Percentiles rank a stretch among this genome's conserved stretches.
Conservation (phyloP, 2,329 filamentous ascomycete genomes). For the Talaromyces sp. region DNA sequence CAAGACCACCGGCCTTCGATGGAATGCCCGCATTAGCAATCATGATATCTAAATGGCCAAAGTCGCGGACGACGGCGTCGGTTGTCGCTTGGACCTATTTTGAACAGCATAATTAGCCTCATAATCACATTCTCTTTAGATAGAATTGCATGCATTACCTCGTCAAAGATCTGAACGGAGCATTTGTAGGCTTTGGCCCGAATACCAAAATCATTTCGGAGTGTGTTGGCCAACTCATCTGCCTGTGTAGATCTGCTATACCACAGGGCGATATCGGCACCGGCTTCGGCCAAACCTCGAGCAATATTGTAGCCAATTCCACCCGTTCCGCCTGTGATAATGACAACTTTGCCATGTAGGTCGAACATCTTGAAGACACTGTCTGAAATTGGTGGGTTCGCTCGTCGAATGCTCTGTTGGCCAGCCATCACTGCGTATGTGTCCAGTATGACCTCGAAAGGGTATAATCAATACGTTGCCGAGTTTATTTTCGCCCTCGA, state of each 20-base stretch:
- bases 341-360: conserved; percentile 15
- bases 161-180: conserved; percentile 26
- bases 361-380: conserved; percentile 19
- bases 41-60: conserved; percentile 72
- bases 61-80: conserved; percentile 52
- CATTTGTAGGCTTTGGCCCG: conserved; percentile 44
- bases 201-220: conserved; percentile 36
- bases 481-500: too few species aligned
- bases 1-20: conserved; percentile 48
- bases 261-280: conserved; percentile 42
- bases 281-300: conserved; percentile 48
- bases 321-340: conserved; percentile 33
- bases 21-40: conserved; percentile 73
- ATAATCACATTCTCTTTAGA: background rate
- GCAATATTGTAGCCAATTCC: conserved; percentile 47
- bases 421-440: background rate
- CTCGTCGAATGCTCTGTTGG: conserved; percentile 15
- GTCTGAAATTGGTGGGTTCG: conserved; percentile 17
- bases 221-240: conserved; percentile 15
- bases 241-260: conserved; percentile 37
- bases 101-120: background rate
- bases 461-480: too few species aligned
- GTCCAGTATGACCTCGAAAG: too few species aligned
- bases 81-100: conserved; percentile 33
- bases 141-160: conserved; percentile 29